phyloP scores from a whole-genome alignment of 2,329 filamentous ascomycete genomes.

The Aspergillaceae sp. region DNA sequence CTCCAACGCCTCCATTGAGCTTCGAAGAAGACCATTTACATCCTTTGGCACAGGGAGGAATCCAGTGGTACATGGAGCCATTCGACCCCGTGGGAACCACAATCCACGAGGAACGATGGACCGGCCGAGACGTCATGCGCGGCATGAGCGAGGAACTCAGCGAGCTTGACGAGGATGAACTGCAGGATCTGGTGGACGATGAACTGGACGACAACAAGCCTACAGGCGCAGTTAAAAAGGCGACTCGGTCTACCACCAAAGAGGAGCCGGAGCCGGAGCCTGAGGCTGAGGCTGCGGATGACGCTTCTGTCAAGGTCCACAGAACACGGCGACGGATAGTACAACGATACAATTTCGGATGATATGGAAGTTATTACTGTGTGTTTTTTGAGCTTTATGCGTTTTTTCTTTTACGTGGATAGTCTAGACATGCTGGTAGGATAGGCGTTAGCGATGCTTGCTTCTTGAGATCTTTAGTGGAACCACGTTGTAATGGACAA shows the following conservation, averaged over 20 bases:
- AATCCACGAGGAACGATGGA: conserved; percentile 65
- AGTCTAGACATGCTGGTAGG: conserved; percentile 1
- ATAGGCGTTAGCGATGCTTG: conserved; percentile 4
- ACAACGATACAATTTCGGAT: conserved; percentile 3
- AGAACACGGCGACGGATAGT: conserved; percentile 19
- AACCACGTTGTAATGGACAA: background rate
- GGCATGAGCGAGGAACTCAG: conserved; percentile 79
- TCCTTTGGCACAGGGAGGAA: conserved; percentile 61
- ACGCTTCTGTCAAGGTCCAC: conserved; percentile 15
- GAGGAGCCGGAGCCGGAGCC: conserved; percentile 3
- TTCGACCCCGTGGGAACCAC: conserved; percentile 76
- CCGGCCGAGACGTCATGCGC: conserved; percentile 60
- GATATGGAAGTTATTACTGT: conserved; percentile 1
- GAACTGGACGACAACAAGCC: conserved; percentile 26
- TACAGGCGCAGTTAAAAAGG: background rate
- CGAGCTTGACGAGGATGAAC: conserved; percentile 84
- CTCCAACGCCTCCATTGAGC: conserved; percentile 34
- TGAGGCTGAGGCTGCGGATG: too few species aligned
- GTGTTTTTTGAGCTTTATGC: conserved; percentile 4
- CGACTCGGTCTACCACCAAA: conserved; percentile 1
- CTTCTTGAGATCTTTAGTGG: background rate
- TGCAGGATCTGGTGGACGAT: conserved; percentile 59
- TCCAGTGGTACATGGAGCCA: conserved; percentile 78
- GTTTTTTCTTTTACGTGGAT: conserved; percentile 1
- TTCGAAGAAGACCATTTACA: conserved; percentile 35